These are phyloP conservation scores for Dryadomyces quercus-mongolicae DNA, from an alignment of 2,329 filamentous ascomycete genomes.

Conservation along the genomic window DNA sequence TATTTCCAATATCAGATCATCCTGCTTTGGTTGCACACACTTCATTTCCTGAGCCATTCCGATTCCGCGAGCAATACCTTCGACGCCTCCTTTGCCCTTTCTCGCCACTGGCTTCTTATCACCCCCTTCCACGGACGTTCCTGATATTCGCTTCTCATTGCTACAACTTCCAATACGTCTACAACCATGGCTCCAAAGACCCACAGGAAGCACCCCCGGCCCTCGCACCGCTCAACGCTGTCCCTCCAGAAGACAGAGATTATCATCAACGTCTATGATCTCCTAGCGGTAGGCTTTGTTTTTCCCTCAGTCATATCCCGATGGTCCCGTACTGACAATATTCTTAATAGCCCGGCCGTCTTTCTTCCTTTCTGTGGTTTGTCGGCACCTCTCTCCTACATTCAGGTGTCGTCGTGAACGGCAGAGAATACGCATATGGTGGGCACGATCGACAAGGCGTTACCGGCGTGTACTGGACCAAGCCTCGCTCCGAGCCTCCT, in stretches of 20 bases:
- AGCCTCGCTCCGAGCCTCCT: conserved; percentile 57
- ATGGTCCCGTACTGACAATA: conserved; percentile 1
- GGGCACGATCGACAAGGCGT: conserved; percentile 59
- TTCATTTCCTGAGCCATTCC: too few relatives aligned
- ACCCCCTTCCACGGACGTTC: background rate
- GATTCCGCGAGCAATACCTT: background rate
- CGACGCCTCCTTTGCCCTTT: background rate
- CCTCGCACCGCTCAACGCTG: conserved; percentile 49
- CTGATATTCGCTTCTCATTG: background rate
- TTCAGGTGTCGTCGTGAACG: conserved; percentile 70
- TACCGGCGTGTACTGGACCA: conserved; percentile 78
- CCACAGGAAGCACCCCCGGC: conserved; percentile 22
- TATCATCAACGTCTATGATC: conserved; percentile 65
- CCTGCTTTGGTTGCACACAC: background rate
- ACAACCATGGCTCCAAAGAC: conserved; percentile 30
- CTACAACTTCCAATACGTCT: background rate
- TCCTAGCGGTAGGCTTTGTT: conserved; percentile 45
- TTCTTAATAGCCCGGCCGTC: conserved; percentile 49
- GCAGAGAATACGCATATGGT: conserved; percentile 74
- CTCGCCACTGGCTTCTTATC: background rate
- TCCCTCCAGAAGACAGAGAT: conserved; percentile 63
- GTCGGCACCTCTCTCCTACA: conserved; percentile 68
- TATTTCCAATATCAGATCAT: background rate
- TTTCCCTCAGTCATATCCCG: background rate
- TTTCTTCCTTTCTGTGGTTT: conserved; percentile 68